A percentile compares a stretch with the other conserved stretches of the same genome.
These are phyloP conservation scores for Kwoniella botswanensis DNA, from an alignment of 768 basidiomycete species.

Conservation along the genomic window DNA sequence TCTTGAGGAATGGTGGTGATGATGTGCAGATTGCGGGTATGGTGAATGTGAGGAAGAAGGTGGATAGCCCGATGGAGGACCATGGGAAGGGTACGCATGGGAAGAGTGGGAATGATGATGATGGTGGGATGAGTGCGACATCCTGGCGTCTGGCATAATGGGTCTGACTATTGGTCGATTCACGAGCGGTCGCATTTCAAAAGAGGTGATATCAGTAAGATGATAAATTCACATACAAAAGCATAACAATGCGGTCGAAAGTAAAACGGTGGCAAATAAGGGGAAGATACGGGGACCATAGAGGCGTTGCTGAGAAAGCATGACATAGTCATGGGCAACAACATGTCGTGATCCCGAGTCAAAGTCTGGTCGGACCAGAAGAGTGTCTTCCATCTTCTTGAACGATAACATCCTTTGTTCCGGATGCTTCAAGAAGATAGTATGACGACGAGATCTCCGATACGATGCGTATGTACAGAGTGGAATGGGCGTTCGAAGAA, in stretches of 20 bases:
- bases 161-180: slow-evolving; percentile 19
- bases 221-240: not conserved
- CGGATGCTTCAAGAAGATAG: slow-evolving; percentile 1
- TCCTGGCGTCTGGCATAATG: slow-evolving; percentile 26
- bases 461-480: not conserved
- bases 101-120: slow-evolving; percentile 33
- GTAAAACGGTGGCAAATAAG: not conserved
- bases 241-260: no score
- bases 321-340: no score
- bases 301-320: no score
- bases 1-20: slow-evolving; percentile 28
- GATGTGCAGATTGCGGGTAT: slow-evolving; percentile 28
- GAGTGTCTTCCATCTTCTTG: slow-evolving; percentile 6
- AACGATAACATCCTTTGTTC: not conserved
- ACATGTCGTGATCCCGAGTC: not conserved
- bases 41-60: slow-evolving; percentile 32
- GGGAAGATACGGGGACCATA: not conserved
- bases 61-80: slow-evolving; percentile 23
- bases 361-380: not conserved
- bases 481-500: not conserved
- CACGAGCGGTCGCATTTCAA: slow-evolving; percentile 17
- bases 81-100: slow-evolving; percentile 27
- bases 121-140: slow-evolving; percentile 24
- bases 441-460: not conserved
- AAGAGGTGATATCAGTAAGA: not conserved